Base-by-base conservation (phyloP, 2,329 filamentous ascomycete species). In the Aureobasidium musti region DNA sequence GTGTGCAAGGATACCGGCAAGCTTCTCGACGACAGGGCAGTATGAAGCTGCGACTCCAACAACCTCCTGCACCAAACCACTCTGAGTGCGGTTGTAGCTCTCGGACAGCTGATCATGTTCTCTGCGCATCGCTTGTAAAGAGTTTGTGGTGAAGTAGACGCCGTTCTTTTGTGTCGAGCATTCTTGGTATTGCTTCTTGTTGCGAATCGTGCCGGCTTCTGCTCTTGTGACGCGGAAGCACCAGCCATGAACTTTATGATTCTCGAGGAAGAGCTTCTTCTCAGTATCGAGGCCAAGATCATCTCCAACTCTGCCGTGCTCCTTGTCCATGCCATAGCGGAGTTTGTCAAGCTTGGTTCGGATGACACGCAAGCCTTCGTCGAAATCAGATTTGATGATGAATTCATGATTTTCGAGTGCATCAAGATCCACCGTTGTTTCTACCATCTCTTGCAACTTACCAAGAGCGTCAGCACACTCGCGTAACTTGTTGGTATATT, bases 81-180 rank as follows among this genome's bases (percentile, higher is more conserved):
- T 90, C 79, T 99, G 96, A 0, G 93, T 98, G 64, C 92, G 88
- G 79, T 96, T 96, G 81, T 99, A 99, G 75, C 92, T 97, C 69
- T 92, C 89, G 0, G 92, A 96, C 0, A 97, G 84, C 77, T 98
- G 93, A 74, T 99, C 94, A 71, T 96, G 92, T 73, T 99, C 94
- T 63, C 94, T 87, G 37, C 95, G 89, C 73, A 93, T 86, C 30
- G 87, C 84, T 74, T 92, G 89, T 72, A 99, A 83, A 37, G 85
- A 87, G 64, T 87, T 88, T 3, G 95, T 99, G 1, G 95, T 98
- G 78, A 99, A 99, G 80, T 95, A 99, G 65, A 98, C 95, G 50
- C 95, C 95, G 76, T 97, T 99, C 84, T 99, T 99, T 79, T 98
- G 95, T 0, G 96, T 99, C 0, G 93, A 96, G 77, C 92, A 96